Percentiles rank a stretch among this genome's conserved stretches.
phyloP scores from a whole-genome alignment of 495 filamentous ascomycete genomes.

The Haplographium delicatum region DNA sequence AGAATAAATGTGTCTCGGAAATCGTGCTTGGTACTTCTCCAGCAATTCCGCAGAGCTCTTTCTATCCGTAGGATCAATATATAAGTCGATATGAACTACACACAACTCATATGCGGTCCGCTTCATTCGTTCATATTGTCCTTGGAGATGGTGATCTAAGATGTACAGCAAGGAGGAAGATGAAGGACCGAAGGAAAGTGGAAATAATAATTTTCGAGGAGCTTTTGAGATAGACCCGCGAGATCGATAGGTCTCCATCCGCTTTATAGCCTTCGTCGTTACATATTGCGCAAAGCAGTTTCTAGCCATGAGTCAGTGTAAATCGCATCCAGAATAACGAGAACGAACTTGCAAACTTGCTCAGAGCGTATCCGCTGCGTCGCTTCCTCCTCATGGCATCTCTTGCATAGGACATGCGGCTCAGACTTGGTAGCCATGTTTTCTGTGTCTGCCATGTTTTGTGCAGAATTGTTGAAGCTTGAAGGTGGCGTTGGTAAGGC shows the following conservation, averaged over 20 bases:
- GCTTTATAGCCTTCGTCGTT: constrained; percentile 68
- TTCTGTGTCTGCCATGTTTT: background rate
- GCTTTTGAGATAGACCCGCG: constrained; percentile 30
- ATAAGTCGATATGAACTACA: constrained; percentile 43
- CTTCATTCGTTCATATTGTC: constrained; percentile 48
- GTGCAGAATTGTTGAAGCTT: background rate
- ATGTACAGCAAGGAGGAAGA: constrained; percentile 76
- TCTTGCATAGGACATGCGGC: constrained; percentile 25
- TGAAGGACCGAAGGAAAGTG: constrained; percentile 77
- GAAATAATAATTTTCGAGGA: constrained; percentile 60
- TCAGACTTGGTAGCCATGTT: background rate
- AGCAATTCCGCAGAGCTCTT: constrained; percentile 16
- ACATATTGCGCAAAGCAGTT: constrained; percentile 75
- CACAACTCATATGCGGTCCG: constrained; percentile 59
- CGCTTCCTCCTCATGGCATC: constrained; percentile 32
- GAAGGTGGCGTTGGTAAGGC: background rate
- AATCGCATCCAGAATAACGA: constrained; percentile 19
- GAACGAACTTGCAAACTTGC: constrained; percentile 34
- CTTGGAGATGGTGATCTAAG: constrained; percentile 60
- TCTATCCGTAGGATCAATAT: constrained; percentile 20
- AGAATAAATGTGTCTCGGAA: constrained; percentile 55
- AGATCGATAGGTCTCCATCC: constrained; percentile 62
- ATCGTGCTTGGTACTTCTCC: constrained; percentile 37
- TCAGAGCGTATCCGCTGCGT: constrained; percentile 36
- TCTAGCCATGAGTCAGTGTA: constrained; percentile 36